Percentiles rank a stretch among this genome's conserved stretches.
These are phyloP conservation scores for Cajanus cajan DNA, from an alignment of 306 rosid genomes.

Conservation along the genomic window DNA sequence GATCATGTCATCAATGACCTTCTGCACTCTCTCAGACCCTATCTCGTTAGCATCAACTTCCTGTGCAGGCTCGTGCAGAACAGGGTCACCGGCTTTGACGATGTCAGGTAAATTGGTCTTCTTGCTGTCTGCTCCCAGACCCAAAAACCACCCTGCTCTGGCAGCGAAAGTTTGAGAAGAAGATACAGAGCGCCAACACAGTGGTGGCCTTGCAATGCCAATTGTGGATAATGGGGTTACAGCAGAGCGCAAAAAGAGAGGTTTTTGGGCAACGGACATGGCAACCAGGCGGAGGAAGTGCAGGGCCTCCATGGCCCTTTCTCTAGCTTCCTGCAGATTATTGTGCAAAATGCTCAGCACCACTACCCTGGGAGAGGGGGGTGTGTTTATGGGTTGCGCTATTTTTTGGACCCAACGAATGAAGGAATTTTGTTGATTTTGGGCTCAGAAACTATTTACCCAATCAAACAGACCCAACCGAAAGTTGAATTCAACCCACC, in stretches of 20 bases:
- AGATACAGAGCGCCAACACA: constrained; percentile 34
- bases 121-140: constrained; percentile 58
- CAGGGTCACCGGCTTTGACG: constrained; percentile 94
- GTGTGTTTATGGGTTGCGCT: not conserved
- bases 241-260: not conserved
- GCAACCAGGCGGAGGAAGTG: constrained; percentile 25
- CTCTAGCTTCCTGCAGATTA: not conserved
- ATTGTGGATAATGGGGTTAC: constrained; percentile 32
- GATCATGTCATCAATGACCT: constrained; percentile 84
- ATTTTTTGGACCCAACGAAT: not conserved
- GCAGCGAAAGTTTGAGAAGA: constrained; percentile 34
- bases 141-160: constrained; percentile 87
- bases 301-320: constrained; percentile 49
- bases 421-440: not conserved
- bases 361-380: not conserved
- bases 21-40: constrained; percentile 73
- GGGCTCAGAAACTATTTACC: not conserved
- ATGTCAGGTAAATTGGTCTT: constrained; percentile 55
- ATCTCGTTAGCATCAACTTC: constrained; percentile 62
- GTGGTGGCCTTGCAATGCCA: constrained; percentile 14
- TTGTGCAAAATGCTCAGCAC: not conserved
- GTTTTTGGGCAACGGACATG: constrained; percentile 22
- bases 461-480: not conserved
- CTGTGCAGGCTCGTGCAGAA: constrained; percentile 79
- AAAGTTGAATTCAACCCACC: not conserved